Evolutionary conservation across 495 filamentous ascomycete species (phyloP), one percentile per base, ranked within the genome.

Genomic region (Lophium mytilinum): DNA sequence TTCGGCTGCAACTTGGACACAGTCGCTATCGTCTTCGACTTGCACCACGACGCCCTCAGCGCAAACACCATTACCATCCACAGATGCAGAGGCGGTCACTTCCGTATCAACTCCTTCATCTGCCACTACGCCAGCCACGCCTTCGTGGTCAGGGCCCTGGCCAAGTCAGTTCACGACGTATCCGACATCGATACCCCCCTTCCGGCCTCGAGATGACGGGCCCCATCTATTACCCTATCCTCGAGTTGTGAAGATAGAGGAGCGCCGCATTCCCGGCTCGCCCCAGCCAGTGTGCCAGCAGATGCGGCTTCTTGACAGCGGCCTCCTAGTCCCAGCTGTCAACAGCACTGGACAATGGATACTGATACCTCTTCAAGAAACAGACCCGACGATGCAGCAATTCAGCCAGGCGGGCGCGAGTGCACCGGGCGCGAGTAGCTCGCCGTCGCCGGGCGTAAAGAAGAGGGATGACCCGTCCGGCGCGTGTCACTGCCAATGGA

Each of bases 201-300:
- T 10, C 10, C 40, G 46, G 24, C 46, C 55, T 37, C 40, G 57
- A 37, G 41, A 19, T 42, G n/a, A 60, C 47, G 50, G 34, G 7
- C 59, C 48, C 18, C 52, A 41, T 17, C 57, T 14, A 40, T 51
- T 48, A 34, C 64, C 76, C 14, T 94, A 87, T 65, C 87, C 89
- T 0, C 80, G 81, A 37, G 77, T 85, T 39, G 75, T 95, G 62
- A 93, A 94, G 69, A 76, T 94, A 35, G 82, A 89, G 66, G 90
- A 95, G 69, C 83, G 83, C 37, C 80, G 89, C n/a, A 58, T 82
- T 67, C 61, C 74, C 53, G 57, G 60, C 60, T 45, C 63, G 50
- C 45, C 52, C 4, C 60, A 71, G 50, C 80, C 86, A 3, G 82
- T 81, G 60, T 95, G 89, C 69, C 80, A 87, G 47, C 83, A 90